A percentile compares a stretch with the other conserved stretches of the same genome.
These are phyloP conservation scores for Moesziomyces aphidis DNA, from an alignment of 1,284 basidiomycete genomes.

Conservation along the genomic window DNA sequence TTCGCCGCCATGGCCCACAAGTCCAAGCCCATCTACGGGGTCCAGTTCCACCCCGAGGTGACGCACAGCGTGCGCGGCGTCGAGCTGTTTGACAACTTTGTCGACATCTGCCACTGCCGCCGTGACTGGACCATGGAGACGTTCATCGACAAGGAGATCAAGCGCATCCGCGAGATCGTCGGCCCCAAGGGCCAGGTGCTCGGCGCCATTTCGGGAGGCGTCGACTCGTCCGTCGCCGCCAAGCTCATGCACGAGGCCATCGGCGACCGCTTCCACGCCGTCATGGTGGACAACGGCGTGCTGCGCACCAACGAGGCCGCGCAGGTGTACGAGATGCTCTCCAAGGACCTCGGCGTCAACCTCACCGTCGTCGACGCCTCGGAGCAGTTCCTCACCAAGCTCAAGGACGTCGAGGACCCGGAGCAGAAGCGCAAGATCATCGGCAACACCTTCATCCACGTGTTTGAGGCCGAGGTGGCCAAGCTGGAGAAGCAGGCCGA, in stretches of 20 bases:
- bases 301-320: constrained; percentile 89
- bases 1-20: constrained; percentile 94
- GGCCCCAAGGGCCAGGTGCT: constrained; percentile 95
- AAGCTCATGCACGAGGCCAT: constrained; percentile 99
- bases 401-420: constrained; percentile 92
- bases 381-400: constrained; percentile 88
- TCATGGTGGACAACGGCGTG: constrained; percentile 99
- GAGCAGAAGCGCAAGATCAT: constrained; percentile 98
- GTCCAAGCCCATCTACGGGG: constrained; percentile 89
- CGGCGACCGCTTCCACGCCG: constrained; percentile 94
- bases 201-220: constrained; percentile 96
- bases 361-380: constrained; percentile 96
- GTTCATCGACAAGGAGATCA: constrained; percentile 97
- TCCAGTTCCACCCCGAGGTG: constrained; percentile 99
- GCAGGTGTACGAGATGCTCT: constrained; percentile 96
- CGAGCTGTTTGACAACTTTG: constrained; percentile 89
- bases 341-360: constrained; percentile 93
- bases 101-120: constrained; percentile 83
- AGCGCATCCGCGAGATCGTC: constrained; percentile 92
- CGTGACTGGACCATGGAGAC: constrained; percentile 98
- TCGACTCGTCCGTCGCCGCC: constrained; percentile 97
- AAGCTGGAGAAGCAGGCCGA: constrained; percentile 89
- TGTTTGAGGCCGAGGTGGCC: constrained; percentile 92
- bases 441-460: constrained; percentile 98
- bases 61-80: constrained; percentile 92